phyloP scores from a whole-genome alignment of 1,284 basidiomycete species.

The Inonotus obliquus region DNA sequence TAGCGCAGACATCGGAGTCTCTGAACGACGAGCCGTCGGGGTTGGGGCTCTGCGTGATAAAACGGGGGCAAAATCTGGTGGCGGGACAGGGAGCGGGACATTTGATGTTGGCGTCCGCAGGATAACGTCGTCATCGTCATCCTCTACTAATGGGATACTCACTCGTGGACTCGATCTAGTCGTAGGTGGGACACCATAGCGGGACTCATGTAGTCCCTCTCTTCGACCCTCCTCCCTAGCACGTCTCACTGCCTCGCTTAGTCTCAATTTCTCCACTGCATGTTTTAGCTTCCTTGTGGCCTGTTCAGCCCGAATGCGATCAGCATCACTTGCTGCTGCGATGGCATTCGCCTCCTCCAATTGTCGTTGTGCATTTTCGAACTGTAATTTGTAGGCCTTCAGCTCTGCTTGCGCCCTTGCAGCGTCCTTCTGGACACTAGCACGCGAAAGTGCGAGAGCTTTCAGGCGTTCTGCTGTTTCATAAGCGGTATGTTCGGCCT shows the following conservation, averaged over 20 bases:
- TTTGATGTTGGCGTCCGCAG: background rate
- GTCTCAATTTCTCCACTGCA: slow-evolving; percentile 42
- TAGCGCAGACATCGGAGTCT: background rate
- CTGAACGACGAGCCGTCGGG: background rate
- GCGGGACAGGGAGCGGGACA: slow-evolving; percentile 7
- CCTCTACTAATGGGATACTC: background rate
- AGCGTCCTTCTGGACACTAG: slow-evolving; percentile 48
- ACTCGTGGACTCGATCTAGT: slow-evolving; percentile 1
- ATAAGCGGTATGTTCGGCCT: slow-evolving; percentile 45
- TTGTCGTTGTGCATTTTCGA: slow-evolving; percentile 58
- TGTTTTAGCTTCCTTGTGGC: slow-evolving; percentile 41
- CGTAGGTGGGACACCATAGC: slow-evolving; percentile 11
- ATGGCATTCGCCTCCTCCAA: slow-evolving; percentile 42
- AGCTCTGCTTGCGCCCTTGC: slow-evolving; percentile 48
- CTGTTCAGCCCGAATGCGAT: slow-evolving; percentile 45
- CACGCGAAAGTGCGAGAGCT: slow-evolving; percentile 45
- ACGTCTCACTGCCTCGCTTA: slow-evolving; percentile 39
- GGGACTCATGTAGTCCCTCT: slow-evolving; percentile 37
- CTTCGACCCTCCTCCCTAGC: slow-evolving; percentile 53
- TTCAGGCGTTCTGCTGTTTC: slow-evolving; percentile 48
- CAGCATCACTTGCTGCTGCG: slow-evolving; percentile 34
- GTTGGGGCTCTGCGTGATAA: background rate
- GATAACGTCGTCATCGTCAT: slow-evolving; percentile 2
- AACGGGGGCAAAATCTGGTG: slow-evolving; percentile 6
- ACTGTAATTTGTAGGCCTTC: slow-evolving; percentile 55